Conservation (phyloP, 306 rosid genomes). For the Lagenaria siceraria region DNA sequence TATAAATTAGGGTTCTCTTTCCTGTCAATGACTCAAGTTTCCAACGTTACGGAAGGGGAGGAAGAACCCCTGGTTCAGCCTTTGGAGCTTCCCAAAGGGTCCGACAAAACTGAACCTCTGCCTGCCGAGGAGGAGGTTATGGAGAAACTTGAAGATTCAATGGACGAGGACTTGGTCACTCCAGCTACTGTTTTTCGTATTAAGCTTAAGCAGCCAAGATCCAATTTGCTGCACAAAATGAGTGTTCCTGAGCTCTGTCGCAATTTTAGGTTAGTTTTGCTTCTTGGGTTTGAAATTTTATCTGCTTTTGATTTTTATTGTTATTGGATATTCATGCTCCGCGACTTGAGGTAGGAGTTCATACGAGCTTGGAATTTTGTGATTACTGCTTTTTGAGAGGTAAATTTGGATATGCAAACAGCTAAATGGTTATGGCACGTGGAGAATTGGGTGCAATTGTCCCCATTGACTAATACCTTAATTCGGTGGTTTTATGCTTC, state of each 20-base stretch:
- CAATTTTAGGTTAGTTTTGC: conserved; percentile 55
- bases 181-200: conserved; percentile 77
- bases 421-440: background rate
- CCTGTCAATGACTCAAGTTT: conserved; percentile 46
- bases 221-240: conserved; percentile 75
- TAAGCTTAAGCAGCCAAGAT: conserved; percentile 53
- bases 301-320: background rate
- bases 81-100: conserved; percentile 22
- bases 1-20: conserved; percentile 40
- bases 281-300: background rate
- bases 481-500: background rate
- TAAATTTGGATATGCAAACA: background rate
- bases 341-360: background rate
- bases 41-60: conserved; percentile 43
- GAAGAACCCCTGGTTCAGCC: conserved; percentile 42
- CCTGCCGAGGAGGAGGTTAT: conserved; percentile 27
- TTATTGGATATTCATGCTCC: background rate
- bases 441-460: background rate
- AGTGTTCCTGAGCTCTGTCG: conserved; percentile 88
- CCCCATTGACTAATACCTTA: background rate
- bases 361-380: background rate
- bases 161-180: conserved; percentile 51
- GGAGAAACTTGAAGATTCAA: conserved; percentile 31
- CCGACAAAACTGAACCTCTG: conserved; percentile 30
- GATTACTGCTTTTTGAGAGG: background rate